These are phyloP conservation scores for Adansonia gregorii DNA, from an alignment of 441 rosid species.

Conservation along the genomic window DNA sequence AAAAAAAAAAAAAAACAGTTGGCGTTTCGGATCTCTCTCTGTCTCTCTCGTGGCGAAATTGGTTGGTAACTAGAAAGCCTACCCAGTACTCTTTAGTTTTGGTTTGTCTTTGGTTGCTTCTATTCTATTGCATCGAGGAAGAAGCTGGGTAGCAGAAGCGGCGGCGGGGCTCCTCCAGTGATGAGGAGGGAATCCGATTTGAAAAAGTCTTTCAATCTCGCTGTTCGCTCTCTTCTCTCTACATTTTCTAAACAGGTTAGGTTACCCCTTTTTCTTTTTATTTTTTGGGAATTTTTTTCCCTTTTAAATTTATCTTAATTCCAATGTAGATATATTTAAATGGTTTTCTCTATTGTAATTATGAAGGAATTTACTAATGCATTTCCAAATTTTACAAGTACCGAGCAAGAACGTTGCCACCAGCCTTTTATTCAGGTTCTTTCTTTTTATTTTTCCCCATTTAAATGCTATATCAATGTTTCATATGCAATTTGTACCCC, in stretches of 20 bases:
- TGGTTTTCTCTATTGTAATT: slow-evolving; percentile 7
- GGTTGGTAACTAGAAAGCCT: background rate
- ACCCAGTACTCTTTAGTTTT: no score
- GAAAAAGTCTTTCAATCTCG: slow-evolving; percentile 59
- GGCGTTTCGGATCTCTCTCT: background rate
- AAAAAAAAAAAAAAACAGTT: no score
- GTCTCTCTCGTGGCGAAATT: background rate
- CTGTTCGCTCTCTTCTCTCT: slow-evolving; percentile 62
- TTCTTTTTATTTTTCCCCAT: background rate
- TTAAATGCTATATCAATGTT: background rate
- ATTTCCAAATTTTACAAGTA: slow-evolving; percentile 42
- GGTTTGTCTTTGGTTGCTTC: background rate
- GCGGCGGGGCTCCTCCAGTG: background rate
- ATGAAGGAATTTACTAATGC: slow-evolving; percentile 48
- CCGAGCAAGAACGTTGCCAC: slow-evolving; percentile 47
- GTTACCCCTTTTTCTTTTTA: background rate
- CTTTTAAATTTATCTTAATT: background rate
- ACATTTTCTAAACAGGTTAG: slow-evolving; percentile 58
- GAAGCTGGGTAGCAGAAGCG: slow-evolving; percentile 13
- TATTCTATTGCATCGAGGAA: slow-evolving; percentile 17
- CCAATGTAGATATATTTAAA: background rate
- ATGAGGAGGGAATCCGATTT: slow-evolving; percentile 47
- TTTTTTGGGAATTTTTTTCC: background rate
- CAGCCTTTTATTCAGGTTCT: slow-evolving; percentile 50
- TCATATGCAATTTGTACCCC: background rate